Base-by-base conservation (phyloP, 2,329 filamentous ascomycete species). In the Aspergillus japonicus region DNA sequence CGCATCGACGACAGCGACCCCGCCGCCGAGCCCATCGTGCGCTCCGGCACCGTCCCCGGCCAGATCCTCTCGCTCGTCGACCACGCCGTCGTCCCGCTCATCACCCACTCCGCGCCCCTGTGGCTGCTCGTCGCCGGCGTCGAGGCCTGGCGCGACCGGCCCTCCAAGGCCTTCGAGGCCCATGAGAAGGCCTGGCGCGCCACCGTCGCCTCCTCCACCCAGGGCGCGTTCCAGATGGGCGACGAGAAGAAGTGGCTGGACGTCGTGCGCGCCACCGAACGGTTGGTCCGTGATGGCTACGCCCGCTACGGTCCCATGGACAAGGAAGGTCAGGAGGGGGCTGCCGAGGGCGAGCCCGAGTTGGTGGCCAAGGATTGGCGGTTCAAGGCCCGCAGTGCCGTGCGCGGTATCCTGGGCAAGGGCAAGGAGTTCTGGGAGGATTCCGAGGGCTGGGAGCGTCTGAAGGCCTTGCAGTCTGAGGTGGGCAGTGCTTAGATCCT, bases 161-260 rank as follows among this genome's bases (percentile, higher is more conserved):
- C 89, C 1, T 77, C 80, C 0, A 87, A 87, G 1, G 91, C 93
- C 4, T 81, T 98, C 1, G 89, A 92, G 5, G 91, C 91, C 1
- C 86, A 93, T 31, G 95, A 98, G 77, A 93, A 94, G 71, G 91
- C 89, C 0, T 99, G 94, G 93, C 85, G 95, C 2, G 87, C 89
- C 0, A 82, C 54, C 77, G 85, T 66, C 80, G 85, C 29, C 71
- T 79, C 59, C 60, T 78, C 66, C 71, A 79, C 60, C 66, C 80
- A 64, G 69, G 83, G 72, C 26, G 75, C 75, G 24, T 78, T 75
- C 70, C 76, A 73, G 71, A 77, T 71, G 80, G 87, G 85, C 75
- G 80, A 85, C 29, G 84, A 85, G 64, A 81, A 81, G 48, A 84
- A 84, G 19, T 96, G 91, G 90, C 79, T 86, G 60, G 81, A 82